These are phyloP conservation scores for Penicillium macrosclerotiorum DNA, from an alignment of 495 filamentous ascomycete species.

Conservation along the genomic window DNA sequence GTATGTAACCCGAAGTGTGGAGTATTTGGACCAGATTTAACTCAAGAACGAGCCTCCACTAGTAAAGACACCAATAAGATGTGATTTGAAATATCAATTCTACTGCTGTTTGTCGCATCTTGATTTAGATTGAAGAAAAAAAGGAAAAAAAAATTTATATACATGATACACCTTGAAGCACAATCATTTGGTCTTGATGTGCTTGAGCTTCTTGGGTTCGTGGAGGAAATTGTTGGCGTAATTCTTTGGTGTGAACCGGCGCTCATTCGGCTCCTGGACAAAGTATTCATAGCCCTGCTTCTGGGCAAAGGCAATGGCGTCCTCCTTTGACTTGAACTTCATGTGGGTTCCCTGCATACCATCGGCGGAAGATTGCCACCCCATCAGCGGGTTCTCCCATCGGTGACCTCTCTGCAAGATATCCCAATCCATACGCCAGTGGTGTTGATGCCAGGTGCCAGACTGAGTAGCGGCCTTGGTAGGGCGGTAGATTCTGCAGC, in stretches of 20 bases:
- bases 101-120: neutral
- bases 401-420: slow-evolving; percentile 80
- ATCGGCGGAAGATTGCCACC: slow-evolving; percentile 96
- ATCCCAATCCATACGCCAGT: slow-evolving; percentile 99
- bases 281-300: slow-evolving; percentile 99
- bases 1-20: too few species aligned
- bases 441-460: slow-evolving; percentile 72
- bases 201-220: slow-evolving; percentile 80
- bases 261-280: slow-evolving; percentile 91
- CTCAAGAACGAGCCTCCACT: too few species aligned
- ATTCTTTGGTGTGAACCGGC: slow-evolving; percentile 82
- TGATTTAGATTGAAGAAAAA: slow-evolving; percentile 7
- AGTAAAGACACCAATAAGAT: too few species aligned
- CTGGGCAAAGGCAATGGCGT: slow-evolving; percentile 90
- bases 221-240: slow-evolving; percentile 97
- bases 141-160: slow-evolving; percentile 35
- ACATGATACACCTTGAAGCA: slow-evolving; percentile 36
- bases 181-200: slow-evolving; percentile 84
- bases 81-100: too few species aligned
- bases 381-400: slow-evolving; percentile 98
- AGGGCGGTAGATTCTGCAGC: slow-evolving; percentile 77
- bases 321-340: slow-evolving; percentile 90
- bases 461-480: slow-evolving; percentile 93
- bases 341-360: slow-evolving; percentile 87
- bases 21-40: too few species aligned